Evolutionary conservation across 225 moss, liverwort and hornwort species (phyloP), one percentile per base, ranked within the genome.

Genomic region (Thuidium tamariscinum): DNA sequence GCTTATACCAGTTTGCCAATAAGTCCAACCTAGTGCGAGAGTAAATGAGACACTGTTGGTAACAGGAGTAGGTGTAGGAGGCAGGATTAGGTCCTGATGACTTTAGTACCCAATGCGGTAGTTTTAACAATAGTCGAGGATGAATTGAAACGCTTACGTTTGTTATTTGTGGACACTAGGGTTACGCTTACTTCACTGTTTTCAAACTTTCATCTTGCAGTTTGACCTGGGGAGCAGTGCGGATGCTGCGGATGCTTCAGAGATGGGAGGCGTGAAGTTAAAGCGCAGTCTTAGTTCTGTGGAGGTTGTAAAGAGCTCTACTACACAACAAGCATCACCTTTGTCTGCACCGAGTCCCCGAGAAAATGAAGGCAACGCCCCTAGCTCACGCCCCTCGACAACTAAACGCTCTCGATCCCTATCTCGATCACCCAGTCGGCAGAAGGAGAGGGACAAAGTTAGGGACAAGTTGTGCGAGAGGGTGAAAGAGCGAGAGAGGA

Each of bases 391-490:
- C 80, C 88, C 87, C 44, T 85, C 66, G 26, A 88, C 91, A 82
- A 84, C 70, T 39, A 93, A 91, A 83, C 84, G 80, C 48, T 97
- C 95, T 81, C 90, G 91, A 73, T 97, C 97, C 69, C 89, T 89
- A 27, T 95, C 96, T 64, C 86, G 85, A 54, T 97, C 97, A 44
- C 95, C 97, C 84, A 88, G 55, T 77, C 92, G 92, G 71, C 82
- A 65, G 22, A 92, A 91, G 87, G 88, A 91, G 82, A 87, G 85
- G 83, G 91, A 92, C 86, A 88, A 91, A 80, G 87, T 81, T 23
- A 77, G 92, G 77, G 91, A 93, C 49, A 88, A 88, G 29, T 79
- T 84, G 70, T 57, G 86, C 54, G 89, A 92, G 52, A 87, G 92
- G 88, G 83, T 70, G 63, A 92, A 89, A 85, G 92, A 91, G 57